Conservation (phyloP, 1,284 basidiomycete species). For the Amylostereum chailletii region DNA sequence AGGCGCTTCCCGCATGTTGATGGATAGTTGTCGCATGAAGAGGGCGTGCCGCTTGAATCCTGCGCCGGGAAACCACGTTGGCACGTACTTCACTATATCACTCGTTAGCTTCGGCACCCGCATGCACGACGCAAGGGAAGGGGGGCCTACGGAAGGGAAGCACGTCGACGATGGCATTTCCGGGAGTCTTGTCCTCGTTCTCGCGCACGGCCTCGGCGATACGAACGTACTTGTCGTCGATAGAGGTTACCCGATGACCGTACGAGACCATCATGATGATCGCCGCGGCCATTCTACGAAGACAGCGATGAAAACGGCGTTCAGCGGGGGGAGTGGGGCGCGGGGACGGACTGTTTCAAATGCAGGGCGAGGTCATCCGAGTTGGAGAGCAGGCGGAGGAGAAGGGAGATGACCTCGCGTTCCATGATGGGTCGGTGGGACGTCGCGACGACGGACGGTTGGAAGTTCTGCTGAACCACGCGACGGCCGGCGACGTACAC, state of each 20-base stretch:
- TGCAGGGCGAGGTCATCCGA: neutral
- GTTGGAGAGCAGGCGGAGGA: neutral
- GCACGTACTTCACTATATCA: constrained; percentile 21
- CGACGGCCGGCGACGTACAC: constrained; percentile 4
- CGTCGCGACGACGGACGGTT: constrained; percentile 4
- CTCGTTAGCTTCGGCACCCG: too few species aligned
- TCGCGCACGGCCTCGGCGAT: constrained; percentile 15
- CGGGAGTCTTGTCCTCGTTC: constrained; percentile 16
- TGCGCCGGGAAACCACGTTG: constrained; percentile 28
- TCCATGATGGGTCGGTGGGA: neutral
- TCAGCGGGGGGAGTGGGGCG: neutral
- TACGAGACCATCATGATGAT: constrained; percentile 23
- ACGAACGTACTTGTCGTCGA: constrained; percentile 17
- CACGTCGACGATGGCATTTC: constrained; percentile 24
- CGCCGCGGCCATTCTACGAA: constrained; percentile 18
- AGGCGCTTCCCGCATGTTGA: constrained; percentile 17
- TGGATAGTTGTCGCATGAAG: constrained; percentile 13
- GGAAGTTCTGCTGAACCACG: constrained; percentile 10
- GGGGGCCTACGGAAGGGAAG: constrained; percentile 20
- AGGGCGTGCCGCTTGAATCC: constrained; percentile 21
- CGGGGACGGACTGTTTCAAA: constrained; percentile 10
- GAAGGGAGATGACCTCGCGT: neutral
- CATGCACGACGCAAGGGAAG: neutral
- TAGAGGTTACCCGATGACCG: constrained; percentile 20
- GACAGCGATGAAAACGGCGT: neutral